These are phyloP conservation scores for Exobasidium cylindrosporum DNA, from an alignment of 1,284 basidiomycete genomes.

Conservation along the genomic window DNA sequence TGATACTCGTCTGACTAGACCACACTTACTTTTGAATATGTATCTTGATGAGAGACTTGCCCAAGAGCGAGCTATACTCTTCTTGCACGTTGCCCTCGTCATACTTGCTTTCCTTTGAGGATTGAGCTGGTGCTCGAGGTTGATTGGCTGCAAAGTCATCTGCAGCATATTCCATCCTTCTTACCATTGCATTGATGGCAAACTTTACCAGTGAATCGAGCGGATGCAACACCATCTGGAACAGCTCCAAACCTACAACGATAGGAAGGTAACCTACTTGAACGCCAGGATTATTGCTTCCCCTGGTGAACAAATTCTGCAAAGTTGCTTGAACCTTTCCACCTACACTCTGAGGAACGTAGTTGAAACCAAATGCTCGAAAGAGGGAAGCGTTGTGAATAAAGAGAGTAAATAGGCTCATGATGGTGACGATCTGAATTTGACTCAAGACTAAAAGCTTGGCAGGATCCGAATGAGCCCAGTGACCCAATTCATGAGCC, in stretches of 20 bases:
- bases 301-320: not conserved
- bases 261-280: slow-evolving; percentile 42
- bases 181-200: slow-evolving; percentile 39
- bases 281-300: not conserved
- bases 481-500: slow-evolving; percentile 92
- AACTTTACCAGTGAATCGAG: slow-evolving; percentile 49
- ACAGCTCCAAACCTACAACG: slow-evolving; percentile 50
- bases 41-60: slow-evolving; percentile 48
- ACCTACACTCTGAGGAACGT: slow-evolving; percentile 19
- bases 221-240: slow-evolving; percentile 50
- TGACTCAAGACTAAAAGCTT: slow-evolving; percentile 84
- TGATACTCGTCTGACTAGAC: no score
- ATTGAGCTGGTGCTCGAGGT: slow-evolving; percentile 26
- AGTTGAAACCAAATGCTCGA: slow-evolving; percentile 75
- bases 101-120: not conserved
- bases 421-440: slow-evolving; percentile 78
- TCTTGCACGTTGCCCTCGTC: slow-evolving; percentile 18
- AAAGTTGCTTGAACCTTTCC: not conserved
- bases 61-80: slow-evolving; percentile 43
- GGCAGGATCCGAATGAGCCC: slow-evolving; percentile 79
- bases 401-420: slow-evolving; percentile 87
- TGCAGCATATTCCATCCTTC: slow-evolving; percentile 50
- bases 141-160: slow-evolving; percentile 42
- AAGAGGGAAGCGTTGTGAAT: slow-evolving; percentile 74
- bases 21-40: slow-evolving; percentile 47